phyloP scores from a whole-genome alignment of 1,284 basidiomycete species.

The Ganoderma lingzhi region DNA sequence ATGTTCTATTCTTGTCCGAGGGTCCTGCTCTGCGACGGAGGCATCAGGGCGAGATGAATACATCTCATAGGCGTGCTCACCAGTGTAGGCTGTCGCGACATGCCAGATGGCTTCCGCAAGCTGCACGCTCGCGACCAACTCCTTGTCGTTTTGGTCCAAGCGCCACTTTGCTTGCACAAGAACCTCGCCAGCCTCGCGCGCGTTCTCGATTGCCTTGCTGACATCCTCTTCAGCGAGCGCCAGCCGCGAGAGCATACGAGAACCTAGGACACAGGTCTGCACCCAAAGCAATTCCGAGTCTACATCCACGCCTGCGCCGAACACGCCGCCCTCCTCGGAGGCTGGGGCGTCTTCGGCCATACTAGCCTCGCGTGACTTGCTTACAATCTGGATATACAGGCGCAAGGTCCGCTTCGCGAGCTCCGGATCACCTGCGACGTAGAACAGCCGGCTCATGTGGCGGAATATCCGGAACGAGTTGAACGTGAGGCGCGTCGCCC shows the following conservation, averaged over 20 bases:
- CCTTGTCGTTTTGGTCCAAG: slow-evolving; percentile 53
- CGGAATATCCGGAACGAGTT: slow-evolving; percentile 87
- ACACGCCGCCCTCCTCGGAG: slow-evolving; percentile 27
- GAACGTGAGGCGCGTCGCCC: slow-evolving; percentile 91
- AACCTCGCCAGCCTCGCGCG: slow-evolving; percentile 64
- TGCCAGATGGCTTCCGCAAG: slow-evolving; percentile 76
- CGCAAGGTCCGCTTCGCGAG: slow-evolving; percentile 82
- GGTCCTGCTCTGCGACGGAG: slow-evolving; percentile 65
- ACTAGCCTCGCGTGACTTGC: slow-evolving; percentile 76
- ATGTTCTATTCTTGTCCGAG: slow-evolving; percentile 63
- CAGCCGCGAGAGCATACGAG: slow-evolving; percentile 73
- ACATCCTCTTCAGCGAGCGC: slow-evolving; percentile 47
- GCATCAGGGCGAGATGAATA: slow-evolving; percentile 12
- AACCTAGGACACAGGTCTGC: slow-evolving; percentile 74
- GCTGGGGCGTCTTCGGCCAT: slow-evolving; percentile 37
- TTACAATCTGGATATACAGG: slow-evolving; percentile 86
- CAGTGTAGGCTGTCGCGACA: slow-evolving; percentile 65
- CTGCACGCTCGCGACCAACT: slow-evolving; percentile 61
- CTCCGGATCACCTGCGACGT: slow-evolving; percentile 66
- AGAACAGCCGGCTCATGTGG: slow-evolving; percentile 80
- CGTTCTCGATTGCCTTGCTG: slow-evolving; percentile 53
- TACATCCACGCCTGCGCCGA: slow-evolving; percentile 49
- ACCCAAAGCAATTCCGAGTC: slow-evolving; percentile 78
- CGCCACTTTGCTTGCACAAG: slow-evolving; percentile 64
- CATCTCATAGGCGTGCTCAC: slow-evolving; percentile 43